Conservation (phyloP, 1,139 yeast species). For the Neolecta irregularis region DNA sequence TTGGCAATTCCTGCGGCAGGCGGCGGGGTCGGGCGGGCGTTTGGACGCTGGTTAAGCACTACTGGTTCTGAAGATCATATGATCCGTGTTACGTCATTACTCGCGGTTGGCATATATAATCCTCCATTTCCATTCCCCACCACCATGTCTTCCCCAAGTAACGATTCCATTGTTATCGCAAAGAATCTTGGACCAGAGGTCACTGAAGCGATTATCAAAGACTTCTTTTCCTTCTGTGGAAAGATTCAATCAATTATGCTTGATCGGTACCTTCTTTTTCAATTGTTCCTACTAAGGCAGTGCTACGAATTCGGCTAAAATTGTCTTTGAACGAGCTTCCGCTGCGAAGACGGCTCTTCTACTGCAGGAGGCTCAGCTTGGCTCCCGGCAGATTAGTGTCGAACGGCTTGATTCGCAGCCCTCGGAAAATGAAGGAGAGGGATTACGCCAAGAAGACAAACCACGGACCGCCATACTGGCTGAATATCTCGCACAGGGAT, state of each 20-base stretch:
- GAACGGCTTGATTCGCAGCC: slow-evolving; percentile 19
- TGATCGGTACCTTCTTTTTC: slow-evolving; percentile 18
- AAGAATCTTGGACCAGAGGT: slow-evolving; percentile 44
- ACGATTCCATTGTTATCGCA: slow-evolving; percentile 31
- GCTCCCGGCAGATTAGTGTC: slow-evolving; percentile 22
- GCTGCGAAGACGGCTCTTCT: slow-evolving; percentile 64
- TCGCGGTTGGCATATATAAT: too few species aligned
- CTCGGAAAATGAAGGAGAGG: slow-evolving; percentile 23
- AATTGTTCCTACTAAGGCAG: slow-evolving; percentile 12
- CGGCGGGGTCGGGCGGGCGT: too few species aligned
- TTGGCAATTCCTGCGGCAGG: too few species aligned
- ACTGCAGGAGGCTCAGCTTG: slow-evolving; percentile 59
- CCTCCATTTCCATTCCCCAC: not conserved
- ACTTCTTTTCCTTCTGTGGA: slow-evolving; percentile 72
- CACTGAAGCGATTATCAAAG: slow-evolving; percentile 40
- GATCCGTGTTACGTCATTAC: too few species aligned
- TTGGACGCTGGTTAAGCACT: too few species aligned
- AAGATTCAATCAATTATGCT: slow-evolving; percentile 35
- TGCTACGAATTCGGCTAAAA: slow-evolving; percentile 31
- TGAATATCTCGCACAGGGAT: slow-evolving; percentile 59
- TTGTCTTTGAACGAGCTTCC: slow-evolving; percentile 40
- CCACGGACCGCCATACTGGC: slow-evolving; percentile 67
- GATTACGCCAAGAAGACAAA: slow-evolving; percentile 58
- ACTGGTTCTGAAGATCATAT: too few species aligned
- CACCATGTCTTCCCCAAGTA: too few species aligned